phyloP scores from a whole-genome alignment of 129 eudicot species.

The Tanacetum coccineum region DNA sequence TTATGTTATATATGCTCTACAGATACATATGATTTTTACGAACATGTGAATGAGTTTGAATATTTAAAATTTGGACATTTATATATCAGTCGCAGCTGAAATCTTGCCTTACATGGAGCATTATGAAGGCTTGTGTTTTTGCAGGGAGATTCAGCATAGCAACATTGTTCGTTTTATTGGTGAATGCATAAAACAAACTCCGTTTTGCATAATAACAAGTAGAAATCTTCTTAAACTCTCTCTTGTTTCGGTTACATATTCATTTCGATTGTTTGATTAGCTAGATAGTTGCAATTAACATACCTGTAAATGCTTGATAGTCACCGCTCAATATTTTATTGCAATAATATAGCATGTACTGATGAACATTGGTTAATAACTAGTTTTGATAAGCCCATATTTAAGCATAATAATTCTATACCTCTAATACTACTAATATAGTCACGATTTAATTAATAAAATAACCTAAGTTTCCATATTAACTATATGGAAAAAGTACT shows the following conservation, averaged over 20 bases:
- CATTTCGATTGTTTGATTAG: not conserved
- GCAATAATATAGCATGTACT: too few relatives aligned
- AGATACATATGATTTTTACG: not conserved
- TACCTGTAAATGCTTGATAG: not conserved
- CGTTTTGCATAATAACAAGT: conserved; percentile 71
- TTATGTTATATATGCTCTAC: too few relatives aligned
- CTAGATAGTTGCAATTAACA: not conserved
- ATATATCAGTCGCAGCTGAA: not conserved
- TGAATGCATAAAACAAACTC: conserved; percentile 60
- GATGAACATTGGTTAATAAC: not conserved
- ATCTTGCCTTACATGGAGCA: not conserved
- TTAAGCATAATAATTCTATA: too few relatives aligned
- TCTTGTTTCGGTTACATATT: too few relatives aligned
- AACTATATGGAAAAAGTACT: too few relatives aligned
- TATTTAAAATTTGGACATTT: not conserved
- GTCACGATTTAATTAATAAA: too few relatives aligned
- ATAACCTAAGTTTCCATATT: too few relatives aligned
- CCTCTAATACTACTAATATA: too few relatives aligned
- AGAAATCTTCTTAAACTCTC: not conserved
- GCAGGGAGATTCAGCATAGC: conserved; percentile 72
- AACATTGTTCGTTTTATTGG: conserved; percentile 80
- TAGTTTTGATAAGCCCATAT: too few relatives aligned
- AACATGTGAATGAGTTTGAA: not conserved
- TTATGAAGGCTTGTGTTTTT: conserved; percentile 9
- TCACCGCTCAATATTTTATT: too few relatives aligned